Conservation (phyloP, 371 early-diverging fungal genomes). For the Entomophthora muscae region DNA sequence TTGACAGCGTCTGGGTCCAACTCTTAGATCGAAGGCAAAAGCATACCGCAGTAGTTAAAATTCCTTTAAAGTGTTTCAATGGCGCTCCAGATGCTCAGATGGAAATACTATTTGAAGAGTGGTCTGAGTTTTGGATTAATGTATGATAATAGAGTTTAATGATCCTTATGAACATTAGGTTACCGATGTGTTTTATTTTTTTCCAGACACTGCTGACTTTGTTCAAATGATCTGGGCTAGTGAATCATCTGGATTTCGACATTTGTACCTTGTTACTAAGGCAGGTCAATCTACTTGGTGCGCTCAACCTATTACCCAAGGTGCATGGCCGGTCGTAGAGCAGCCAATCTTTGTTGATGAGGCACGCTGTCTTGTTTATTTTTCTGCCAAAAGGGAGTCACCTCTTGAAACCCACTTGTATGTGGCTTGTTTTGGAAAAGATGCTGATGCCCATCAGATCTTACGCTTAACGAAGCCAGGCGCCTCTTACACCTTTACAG, state of each 20-base stretch:
- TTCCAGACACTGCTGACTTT: slow-evolving; percentile 11
- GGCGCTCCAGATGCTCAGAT: not conserved
- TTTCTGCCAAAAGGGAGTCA: slow-evolving; percentile 41
- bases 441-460: slow-evolving; percentile 13
- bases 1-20: slow-evolving; percentile 43
- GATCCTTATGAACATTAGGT: slow-evolving; percentile 12
- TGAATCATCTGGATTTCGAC: slow-evolving; percentile 46
- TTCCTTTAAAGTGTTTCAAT: slow-evolving; percentile 26
- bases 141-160: not conserved
- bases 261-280: slow-evolving; percentile 33
- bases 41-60: slow-evolving; percentile 25
- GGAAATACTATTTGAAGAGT: not conserved
- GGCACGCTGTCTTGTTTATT: slow-evolving; percentile 35
- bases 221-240: slow-evolving; percentile 37
- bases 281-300: not conserved
- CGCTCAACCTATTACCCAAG: slow-evolving; percentile 18
- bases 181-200: slow-evolving; percentile 30
- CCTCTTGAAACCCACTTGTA: slow-evolving; percentile 52
- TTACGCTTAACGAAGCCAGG: slow-evolving; percentile 32
- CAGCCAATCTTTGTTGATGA: slow-evolving; percentile 41
- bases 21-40: slow-evolving; percentile 44
- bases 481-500: slow-evolving; percentile 27
- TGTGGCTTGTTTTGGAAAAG: slow-evolving; percentile 22
- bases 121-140: not conserved
- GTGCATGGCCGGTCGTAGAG: slow-evolving; percentile 35